A percentile compares a stretch with the other conserved stretches of the same genome.
phyloP scores from a whole-genome alignment of 1,284 basidiomycete genomes.

The Bjerkandera adusta region DNA sequence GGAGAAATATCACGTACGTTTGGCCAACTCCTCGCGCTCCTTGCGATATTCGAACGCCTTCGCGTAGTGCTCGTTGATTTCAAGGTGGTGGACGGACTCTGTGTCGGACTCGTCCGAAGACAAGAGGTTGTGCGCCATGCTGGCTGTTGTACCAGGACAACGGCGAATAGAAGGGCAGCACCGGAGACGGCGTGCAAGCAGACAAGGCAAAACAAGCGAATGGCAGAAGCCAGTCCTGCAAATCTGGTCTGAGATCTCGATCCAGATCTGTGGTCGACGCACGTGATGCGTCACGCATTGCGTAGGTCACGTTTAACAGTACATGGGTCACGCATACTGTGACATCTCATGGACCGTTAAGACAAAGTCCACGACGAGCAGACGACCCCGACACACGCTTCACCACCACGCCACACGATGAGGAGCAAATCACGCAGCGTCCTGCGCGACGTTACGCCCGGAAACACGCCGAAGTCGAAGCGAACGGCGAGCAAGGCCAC shows the following conservation, averaged over 20 bases:
- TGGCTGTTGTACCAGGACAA: no score
- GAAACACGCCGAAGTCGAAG: slow-evolving; percentile 10
- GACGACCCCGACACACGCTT: not conserved
- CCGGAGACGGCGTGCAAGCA: not conserved
- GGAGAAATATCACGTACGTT: slow-evolving; percentile 47
- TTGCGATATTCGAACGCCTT: slow-evolving; percentile 81
- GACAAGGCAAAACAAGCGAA: not conserved
- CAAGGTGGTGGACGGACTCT: slow-evolving; percentile 49
- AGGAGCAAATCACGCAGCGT: slow-evolving; percentile 8
- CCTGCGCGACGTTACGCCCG: slow-evolving; percentile 16
- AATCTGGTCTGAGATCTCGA: slow-evolving; percentile 5
- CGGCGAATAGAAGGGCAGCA: no score
- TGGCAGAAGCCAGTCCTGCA: not conserved
- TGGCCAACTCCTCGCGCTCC: slow-evolving; percentile 79
- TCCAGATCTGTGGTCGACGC: not conserved
- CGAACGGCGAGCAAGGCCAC: not conserved
- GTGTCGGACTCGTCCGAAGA: slow-evolving; percentile 44
- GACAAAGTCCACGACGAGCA: not conserved
- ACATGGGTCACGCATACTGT: not conserved
- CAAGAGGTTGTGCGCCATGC: slow-evolving; percentile 1
- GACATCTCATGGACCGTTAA: not conserved
- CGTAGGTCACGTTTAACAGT: not conserved
- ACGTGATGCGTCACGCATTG: slow-evolving; percentile 1
- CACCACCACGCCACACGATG: slow-evolving; percentile 1
- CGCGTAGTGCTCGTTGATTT: slow-evolving; percentile 80